Conservation (phyloP, 768 basidiomycete species). For the Fomitopsis serialis region DNA sequence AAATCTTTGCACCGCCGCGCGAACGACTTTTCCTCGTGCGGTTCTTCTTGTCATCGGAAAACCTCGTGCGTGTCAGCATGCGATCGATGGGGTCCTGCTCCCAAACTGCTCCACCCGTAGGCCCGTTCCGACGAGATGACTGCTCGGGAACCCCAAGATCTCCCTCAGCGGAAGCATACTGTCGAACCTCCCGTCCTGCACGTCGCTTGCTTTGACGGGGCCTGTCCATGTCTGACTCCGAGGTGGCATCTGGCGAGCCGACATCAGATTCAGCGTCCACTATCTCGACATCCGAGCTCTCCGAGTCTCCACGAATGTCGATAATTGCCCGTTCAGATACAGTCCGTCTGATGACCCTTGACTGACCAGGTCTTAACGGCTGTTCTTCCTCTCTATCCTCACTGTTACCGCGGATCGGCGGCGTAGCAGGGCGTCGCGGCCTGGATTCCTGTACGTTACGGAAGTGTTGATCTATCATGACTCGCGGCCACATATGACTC, state of each 20-base stretch:
- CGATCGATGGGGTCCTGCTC: constrained; percentile 57
- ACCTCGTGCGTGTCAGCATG: constrained; percentile 51
- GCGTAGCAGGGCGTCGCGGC: neutral
- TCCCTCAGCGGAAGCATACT: constrained; percentile 1
- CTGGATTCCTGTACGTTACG: constrained; percentile 7
- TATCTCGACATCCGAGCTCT: constrained; percentile 42
- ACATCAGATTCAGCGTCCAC: neutral
- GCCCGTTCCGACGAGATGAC: constrained; percentile 9
- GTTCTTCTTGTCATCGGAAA: constrained; percentile 3
- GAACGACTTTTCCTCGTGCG: constrained; percentile 9
- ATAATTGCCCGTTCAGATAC: constrained; percentile 19
- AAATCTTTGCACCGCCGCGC: neutral
- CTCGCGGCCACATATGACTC: constrained; percentile 50
- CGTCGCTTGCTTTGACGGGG: neutral
- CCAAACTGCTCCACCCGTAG: constrained; percentile 23
- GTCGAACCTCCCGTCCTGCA: neutral
- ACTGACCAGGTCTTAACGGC: constrained; percentile 47
- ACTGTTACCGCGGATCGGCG: constrained; percentile 5
- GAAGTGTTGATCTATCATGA: constrained; percentile 39
- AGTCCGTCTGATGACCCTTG: constrained; percentile 33
- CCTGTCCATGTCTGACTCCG: neutral
- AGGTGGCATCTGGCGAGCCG: neutral
- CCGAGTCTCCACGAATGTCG: constrained; percentile 57
- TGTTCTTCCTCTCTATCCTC: constrained; percentile 24
- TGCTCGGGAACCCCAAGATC: constrained; percentile 19